Evolutionary conservation across 805 yeast species (phyloP).

Genomic region (Teunomyces kruisii): DNA sequence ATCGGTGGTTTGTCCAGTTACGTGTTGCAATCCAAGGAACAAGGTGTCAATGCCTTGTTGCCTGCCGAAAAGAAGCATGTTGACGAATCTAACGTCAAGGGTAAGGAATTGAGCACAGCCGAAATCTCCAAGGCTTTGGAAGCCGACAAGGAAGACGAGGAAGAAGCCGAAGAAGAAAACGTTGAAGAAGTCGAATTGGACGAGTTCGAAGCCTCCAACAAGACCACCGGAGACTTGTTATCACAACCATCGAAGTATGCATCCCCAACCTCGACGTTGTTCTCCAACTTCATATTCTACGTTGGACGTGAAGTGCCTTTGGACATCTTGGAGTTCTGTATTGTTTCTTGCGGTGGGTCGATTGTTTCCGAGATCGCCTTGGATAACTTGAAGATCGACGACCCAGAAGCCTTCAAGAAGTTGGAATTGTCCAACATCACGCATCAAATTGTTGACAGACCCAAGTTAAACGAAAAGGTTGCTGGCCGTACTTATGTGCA

Average conservation of each 20-base stretch:
- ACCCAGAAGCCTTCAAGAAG: constrained; percentile 42
- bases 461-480: constrained; percentile 70
- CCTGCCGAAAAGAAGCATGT: constrained; percentile 27
- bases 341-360: constrained; percentile 83
- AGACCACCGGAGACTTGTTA: constrained; percentile 67
- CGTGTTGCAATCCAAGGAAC: constrained; percentile 59
- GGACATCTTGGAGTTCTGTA: constrained; percentile 84
- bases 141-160: constrained; percentile 36
- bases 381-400: constrained; percentile 64
- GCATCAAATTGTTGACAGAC: constrained; percentile 94
- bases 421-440: constrained; percentile 71
- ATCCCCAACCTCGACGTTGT: constrained; percentile 63
- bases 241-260: constrained; percentile 60
- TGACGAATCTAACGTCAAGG: constrained; percentile 24
- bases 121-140: constrained; percentile 52
- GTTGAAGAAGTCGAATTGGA: constrained; percentile 49
- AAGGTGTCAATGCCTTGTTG: constrained; percentile 34
- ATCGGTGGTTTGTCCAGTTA: constrained; percentile 88
- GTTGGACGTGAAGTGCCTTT: constrained; percentile 95
- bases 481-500: constrained; percentile 93
- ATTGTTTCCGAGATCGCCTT: constrained; percentile 83
- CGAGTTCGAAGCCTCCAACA: constrained; percentile 61
- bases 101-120: constrained; percentile 37
- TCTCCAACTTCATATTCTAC: constrained; percentile 74
- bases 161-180: constrained; percentile 42